Conservation (phyloP, 2,329 filamentous ascomycete genomes). For the Geosmithia flava region DNA sequence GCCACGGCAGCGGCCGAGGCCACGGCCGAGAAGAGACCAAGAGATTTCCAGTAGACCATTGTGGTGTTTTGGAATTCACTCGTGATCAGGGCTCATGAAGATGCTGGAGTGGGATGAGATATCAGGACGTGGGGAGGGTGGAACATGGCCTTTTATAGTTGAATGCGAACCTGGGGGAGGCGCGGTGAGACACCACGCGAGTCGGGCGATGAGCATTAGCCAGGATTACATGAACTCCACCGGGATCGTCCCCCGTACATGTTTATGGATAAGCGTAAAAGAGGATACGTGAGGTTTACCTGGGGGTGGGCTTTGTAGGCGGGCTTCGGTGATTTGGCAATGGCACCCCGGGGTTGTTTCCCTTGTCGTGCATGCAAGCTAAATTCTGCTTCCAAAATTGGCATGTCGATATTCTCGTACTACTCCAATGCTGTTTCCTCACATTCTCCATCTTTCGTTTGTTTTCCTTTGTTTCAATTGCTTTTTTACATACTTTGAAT, state of each 20-base stretch:
- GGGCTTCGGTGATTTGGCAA: neutral
- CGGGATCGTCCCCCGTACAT: neutral
- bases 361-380: no score
- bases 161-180: no score
- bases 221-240: neutral
- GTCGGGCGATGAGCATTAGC: neutral
- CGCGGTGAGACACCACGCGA: no score
- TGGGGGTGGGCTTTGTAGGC: neutral
- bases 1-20: neutral
- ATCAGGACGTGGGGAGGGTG: no score
- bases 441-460: no score
- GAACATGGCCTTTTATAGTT: neutral
- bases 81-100: neutral
- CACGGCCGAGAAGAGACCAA: neutral
- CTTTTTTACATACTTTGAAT: no score
- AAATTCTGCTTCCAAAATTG: no score
- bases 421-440: no score
- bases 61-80: neutral
- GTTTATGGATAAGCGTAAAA: neutral
- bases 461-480: no score
- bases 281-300: neutral
- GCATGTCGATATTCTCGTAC: no score
- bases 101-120: neutral
- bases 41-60: constrained; percentile 1
- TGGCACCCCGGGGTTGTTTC: no score